These are phyloP conservation scores for Cicer yamashitae DNA, from an alignment of 306 rosid species.

Conservation along the genomic window DNA sequence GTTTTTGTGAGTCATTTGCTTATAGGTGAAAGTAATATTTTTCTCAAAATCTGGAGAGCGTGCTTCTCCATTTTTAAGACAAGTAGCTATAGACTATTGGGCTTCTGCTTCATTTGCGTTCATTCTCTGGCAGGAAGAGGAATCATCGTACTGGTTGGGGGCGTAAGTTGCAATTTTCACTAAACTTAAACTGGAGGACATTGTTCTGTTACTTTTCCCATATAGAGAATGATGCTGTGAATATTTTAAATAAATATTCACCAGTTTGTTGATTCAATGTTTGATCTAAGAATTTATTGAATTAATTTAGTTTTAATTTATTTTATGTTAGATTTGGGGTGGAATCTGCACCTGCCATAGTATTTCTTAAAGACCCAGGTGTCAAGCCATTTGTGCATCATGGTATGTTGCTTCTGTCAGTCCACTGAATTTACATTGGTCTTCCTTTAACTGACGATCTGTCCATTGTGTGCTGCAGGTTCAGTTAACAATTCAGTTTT, in stretches of 20 bases:
- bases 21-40: conserved; percentile 79
- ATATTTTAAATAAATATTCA: conserved; percentile 25
- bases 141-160: conserved; percentile 79
- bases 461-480: conserved; percentile 59
- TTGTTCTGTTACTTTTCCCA: conserved; percentile 20
- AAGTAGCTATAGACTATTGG: conserved; percentile 79
- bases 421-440: conserved; percentile 27
- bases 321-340: conserved; percentile 75
- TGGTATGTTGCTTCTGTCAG: conserved; percentile 54
- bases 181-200: conserved; percentile 17
- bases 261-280: conserved; percentile 26
- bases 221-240: conserved; percentile 21
- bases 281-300: conserved; percentile 28
- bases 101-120: conserved; percentile 82
- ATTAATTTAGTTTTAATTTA: conserved; percentile 9
- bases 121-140: conserved; percentile 89
- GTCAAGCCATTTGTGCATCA: conserved; percentile 84
- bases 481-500: conserved; percentile 60
- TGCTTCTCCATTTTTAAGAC: conserved; percentile 80
- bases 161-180: conserved; percentile 59
- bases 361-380: conserved; percentile 93
- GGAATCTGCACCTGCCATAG: conserved; percentile 89
- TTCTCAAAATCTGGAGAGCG: conserved; percentile 86
- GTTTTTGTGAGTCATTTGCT: conserved; percentile 44
- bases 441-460: conserved; percentile 39